These are phyloP conservation scores for Cutaneotrichosporon dermatis DNA, from an alignment of 1,284 basidiomycete species.

Conservation along the genomic window DNA sequence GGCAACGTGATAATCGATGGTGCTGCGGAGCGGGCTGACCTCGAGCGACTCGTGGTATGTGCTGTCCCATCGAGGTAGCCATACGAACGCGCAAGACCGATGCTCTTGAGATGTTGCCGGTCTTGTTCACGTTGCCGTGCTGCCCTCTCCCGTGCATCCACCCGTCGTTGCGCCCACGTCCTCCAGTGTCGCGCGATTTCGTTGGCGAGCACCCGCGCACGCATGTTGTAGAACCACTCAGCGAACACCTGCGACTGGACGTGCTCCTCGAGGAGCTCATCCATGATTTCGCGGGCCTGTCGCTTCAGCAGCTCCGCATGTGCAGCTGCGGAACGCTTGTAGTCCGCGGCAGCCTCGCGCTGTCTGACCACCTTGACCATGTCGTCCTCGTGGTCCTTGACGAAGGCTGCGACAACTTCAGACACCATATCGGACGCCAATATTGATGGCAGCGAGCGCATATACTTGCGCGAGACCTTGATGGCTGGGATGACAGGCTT, in stretches of 20 bases:
- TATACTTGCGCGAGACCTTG: conserved; percentile 6
- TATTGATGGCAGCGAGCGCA: conserved; percentile 11
- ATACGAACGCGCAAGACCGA: conserved; percentile 28
- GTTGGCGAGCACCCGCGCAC: conserved; percentile 12
- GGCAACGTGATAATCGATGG: background rate
- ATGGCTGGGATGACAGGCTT: conserved; percentile 10
- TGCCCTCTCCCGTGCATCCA: background rate
- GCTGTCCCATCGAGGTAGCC: background rate
- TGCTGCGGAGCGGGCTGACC: background rate
- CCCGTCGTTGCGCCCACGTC: conserved; percentile 21
- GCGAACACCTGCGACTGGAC: background rate
- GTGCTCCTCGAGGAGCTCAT: conserved; percentile 16
- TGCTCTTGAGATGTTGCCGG: conserved; percentile 19
- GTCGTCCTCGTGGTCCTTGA: conserved; percentile 17
- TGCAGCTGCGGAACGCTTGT: conserved; percentile 15
- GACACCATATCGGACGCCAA: conserved; percentile 25
- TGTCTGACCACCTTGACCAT: conserved; percentile 23
- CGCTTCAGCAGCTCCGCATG: conserved; percentile 19
- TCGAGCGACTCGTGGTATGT: background rate
- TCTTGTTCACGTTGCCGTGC: conserved; percentile 20
- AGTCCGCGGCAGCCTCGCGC: conserved; percentile 19
- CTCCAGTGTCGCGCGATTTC: conserved; percentile 22
- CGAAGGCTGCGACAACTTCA: conserved; percentile 24
- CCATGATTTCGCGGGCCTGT: conserved; percentile 12
- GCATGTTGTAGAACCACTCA: conserved; percentile 4